These are phyloP conservation scores for Macrotyloma uniflorum DNA, from an alignment of 306 rosid genomes.

Conservation along the genomic window DNA sequence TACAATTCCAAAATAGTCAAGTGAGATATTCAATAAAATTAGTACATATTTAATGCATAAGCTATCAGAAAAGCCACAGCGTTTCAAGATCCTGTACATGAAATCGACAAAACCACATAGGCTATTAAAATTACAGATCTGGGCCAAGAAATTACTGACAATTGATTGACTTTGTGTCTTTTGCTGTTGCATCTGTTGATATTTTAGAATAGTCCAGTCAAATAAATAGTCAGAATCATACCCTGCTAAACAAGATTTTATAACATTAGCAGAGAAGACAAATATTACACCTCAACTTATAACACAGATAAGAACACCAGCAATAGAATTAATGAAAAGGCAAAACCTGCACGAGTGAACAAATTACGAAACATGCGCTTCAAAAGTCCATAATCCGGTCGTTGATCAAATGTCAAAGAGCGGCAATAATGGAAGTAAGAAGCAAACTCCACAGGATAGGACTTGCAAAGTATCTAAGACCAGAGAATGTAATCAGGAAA, in stretches of 20 bases:
- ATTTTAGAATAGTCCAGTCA: constrained; percentile 83
- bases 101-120: too few species aligned
- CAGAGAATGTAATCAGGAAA: constrained; percentile 1
- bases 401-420: constrained; percentile 68
- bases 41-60: neutral
- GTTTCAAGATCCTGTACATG: neutral
- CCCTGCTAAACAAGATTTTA: constrained; percentile 53
- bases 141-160: constrained; percentile 40
- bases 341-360: constrained; percentile 58
- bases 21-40: constrained; percentile 27
- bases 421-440: constrained; percentile 75
- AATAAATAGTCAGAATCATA: constrained; percentile 60
- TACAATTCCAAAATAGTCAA: constrained; percentile 24
- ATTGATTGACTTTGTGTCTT: constrained; percentile 40
- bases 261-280: neutral
- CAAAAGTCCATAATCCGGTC: constrained; percentile 72
- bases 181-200: constrained; percentile 53
- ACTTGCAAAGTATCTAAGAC: constrained; percentile 60
- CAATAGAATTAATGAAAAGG: too few species aligned
- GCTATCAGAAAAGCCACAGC: constrained; percentile 4
- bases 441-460: constrained; percentile 66
- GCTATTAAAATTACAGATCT: neutral
- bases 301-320: too few species aligned
- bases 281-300: neutral
- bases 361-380: constrained; percentile 65